Evolutionary conservation across 1,139 yeast species (phyloP), one percentile per base, ranked within the genome.

Genomic region (Candida pseudoviswanathii): DNA sequence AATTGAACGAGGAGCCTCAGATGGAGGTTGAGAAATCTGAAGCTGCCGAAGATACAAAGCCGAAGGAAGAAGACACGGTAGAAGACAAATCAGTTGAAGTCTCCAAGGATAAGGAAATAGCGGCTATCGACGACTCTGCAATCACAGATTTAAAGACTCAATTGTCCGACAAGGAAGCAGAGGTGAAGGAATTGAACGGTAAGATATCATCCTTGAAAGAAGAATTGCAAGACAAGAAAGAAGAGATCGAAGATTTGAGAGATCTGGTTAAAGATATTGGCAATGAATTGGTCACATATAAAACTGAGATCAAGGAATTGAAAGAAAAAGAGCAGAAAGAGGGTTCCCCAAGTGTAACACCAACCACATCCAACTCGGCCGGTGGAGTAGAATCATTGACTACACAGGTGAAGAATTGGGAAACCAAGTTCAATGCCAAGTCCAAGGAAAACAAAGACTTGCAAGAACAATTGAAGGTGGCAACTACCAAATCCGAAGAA

Each of bases 211-310:
- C 8, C 47, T 59, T 43, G 65, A 60, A 43, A 41, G 57, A 3
- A 63, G 62, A 48, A 5, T 55, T 69, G 31, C 57, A 60, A 33
- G 51, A 62, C 30, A 77, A 76, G 51, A 52, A 57, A 6, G 86
- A 82, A 45, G 88, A 85, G 54, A 70, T 83, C 24, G 85, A 81
- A 37, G 71, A 70, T 44, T 74, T 87, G 47, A 78, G 85, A 55
- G 96, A 89, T 51, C 86, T 84, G 87, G 66, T 90, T 45, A 80
- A 79, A 56, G 82, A 81, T 45, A 77, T 90, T 22, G 96, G 96
- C 1, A 81, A 86, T 58, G 95, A 89, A 46, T 71, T 89, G 26
- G 95, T 89, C 0, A 70, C 73, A 1, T 75, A 84, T 0, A 74
- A 74, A 52, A 84, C 79, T 38, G 58, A 72, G 50, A 52, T 71